Evolutionary conservation across 2,329 filamentous ascomycete species (phyloP).

Genomic region (Paraphaeosphaeria minitans): DNA sequence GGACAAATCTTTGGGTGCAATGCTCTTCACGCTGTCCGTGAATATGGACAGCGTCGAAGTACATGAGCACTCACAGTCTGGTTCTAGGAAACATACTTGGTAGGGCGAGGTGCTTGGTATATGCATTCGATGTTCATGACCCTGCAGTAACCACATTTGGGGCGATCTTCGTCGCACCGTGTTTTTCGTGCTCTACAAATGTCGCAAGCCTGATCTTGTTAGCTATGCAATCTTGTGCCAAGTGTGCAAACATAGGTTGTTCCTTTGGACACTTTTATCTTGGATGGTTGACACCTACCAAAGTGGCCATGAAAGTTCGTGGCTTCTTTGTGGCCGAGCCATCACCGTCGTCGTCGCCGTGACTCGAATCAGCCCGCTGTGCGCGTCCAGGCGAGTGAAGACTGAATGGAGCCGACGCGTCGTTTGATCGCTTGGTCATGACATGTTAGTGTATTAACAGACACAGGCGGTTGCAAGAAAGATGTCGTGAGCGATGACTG

Average conservation of each 20-base stretch:
- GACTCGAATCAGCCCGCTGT: conserved; percentile 28
- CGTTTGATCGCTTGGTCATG: conserved; percentile 45
- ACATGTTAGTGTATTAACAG: conserved; percentile 26
- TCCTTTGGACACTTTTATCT: not conserved
- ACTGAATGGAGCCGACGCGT: conserved; percentile 28
- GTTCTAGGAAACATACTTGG: conserved; percentile 49
- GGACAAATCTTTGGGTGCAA: not conserved
- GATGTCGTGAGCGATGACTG: conserved; percentile 3
- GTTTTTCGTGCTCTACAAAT: conserved; percentile 60
- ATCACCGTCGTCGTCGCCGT: conserved; percentile 25
- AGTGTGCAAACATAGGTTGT: not conserved
- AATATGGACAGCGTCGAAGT: not conserved
- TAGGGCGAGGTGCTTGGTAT: conserved; percentile 59
- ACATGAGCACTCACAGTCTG: not conserved
- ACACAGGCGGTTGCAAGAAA: not conserved
- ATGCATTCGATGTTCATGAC: conserved; percentile 56
- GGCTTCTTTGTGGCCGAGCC: conserved; percentile 39
- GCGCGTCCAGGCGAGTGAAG: conserved; percentile 22
- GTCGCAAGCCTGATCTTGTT: conserved; percentile 55
- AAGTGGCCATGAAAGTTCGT: conserved; percentile 44
- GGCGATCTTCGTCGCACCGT: conserved; percentile 60
- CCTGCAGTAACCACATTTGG: conserved; percentile 58
- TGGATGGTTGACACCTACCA: conserved; percentile 23
- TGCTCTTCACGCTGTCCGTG: not conserved
- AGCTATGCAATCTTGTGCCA: conserved; percentile 8